Percentiles rank a stretch among this genome's conserved stretches.
Evolutionary conservation across 129 eudicot species (phyloP).

Genomic region (Glebionis coronaria): DNA sequence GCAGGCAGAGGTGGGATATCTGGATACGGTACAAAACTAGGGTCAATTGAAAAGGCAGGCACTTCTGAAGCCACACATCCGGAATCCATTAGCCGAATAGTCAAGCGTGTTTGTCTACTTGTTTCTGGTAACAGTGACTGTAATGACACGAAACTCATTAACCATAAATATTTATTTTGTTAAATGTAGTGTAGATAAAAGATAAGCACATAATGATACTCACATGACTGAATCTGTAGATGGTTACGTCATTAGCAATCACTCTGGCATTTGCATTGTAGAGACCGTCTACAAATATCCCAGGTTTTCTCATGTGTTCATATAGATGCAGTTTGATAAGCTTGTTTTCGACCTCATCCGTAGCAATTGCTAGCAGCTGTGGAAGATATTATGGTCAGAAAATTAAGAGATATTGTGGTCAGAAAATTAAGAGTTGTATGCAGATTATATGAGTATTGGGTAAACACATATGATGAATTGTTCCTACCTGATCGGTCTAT

Average conservation of each 20-base stretch:
- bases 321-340: slow-evolving; percentile 79
- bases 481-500: no score
- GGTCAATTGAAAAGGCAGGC: slow-evolving; percentile 64
- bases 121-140: slow-evolving; percentile 50
- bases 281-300: slow-evolving; percentile 51
- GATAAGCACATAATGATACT: slow-evolving; percentile 20
- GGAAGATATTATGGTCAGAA: no score
- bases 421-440: no score
- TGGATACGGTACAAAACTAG: slow-evolving; percentile 57
- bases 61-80: slow-evolving; percentile 61
- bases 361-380: slow-evolving; percentile 61
- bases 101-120: slow-evolving; percentile 37
- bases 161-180: neutral
- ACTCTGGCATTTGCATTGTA: slow-evolving; percentile 77
- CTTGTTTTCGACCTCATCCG: slow-evolving; percentile 71
- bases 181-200: neutral
- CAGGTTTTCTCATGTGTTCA: slow-evolving; percentile 61
- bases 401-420: no score
- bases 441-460: no score
- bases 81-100: slow-evolving; percentile 70
- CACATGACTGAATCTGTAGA: slow-evolving; percentile 77
- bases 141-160: slow-evolving; percentile 23
- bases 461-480: no score
- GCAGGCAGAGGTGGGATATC: no score
- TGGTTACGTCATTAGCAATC: slow-evolving; percentile 64